phyloP scores from a whole-genome alignment of 1,139 yeast genomes.

The Magnusiomyces suaveolens region DNA sequence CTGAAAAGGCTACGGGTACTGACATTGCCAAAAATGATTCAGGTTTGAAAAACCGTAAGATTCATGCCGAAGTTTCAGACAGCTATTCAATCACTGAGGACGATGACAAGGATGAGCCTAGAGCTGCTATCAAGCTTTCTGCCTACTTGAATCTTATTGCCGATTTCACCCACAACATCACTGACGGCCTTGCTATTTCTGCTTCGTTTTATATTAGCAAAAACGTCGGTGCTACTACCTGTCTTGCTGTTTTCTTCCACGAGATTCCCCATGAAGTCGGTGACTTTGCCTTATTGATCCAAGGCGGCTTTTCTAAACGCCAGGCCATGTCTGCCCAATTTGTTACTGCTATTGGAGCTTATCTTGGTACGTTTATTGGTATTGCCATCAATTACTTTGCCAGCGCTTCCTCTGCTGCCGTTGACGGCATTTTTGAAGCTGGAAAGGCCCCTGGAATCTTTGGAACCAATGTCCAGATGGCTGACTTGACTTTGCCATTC shows the following conservation, averaged over 20 bases:
- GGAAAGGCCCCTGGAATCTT: slow-evolving; percentile 33
- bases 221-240: slow-evolving; percentile 52
- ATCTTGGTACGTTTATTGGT: slow-evolving; percentile 52
- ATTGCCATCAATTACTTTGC: slow-evolving; percentile 40
- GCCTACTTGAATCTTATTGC: slow-evolving; percentile 55
- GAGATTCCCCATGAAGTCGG: slow-evolving; percentile 72
- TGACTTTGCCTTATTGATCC: slow-evolving; percentile 56
- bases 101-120: slow-evolving; percentile 8
- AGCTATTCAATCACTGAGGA: slow-evolving; percentile 11
- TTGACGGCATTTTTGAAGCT: slow-evolving; percentile 8
- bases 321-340: slow-evolving; percentile 57
- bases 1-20: slow-evolving; percentile 18
- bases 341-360: slow-evolving; percentile 53
- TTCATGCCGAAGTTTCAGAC: slow-evolving; percentile 10
- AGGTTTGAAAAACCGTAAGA: slow-evolving; percentile 8
- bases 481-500: slow-evolving; percentile 52
- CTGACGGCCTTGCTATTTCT: slow-evolving; percentile 62
- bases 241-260: slow-evolving; percentile 57
- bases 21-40: slow-evolving; percentile 11
- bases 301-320: slow-evolving; percentile 53
- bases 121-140: slow-evolving; percentile 33
- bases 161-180: slow-evolving; percentile 57
- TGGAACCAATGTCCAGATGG: slow-evolving; percentile 42
- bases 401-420: slow-evolving; percentile 9
- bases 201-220: slow-evolving; percentile 53